Conservation (phyloP, 345 rosid species). For the Populus davidiana region DNA sequence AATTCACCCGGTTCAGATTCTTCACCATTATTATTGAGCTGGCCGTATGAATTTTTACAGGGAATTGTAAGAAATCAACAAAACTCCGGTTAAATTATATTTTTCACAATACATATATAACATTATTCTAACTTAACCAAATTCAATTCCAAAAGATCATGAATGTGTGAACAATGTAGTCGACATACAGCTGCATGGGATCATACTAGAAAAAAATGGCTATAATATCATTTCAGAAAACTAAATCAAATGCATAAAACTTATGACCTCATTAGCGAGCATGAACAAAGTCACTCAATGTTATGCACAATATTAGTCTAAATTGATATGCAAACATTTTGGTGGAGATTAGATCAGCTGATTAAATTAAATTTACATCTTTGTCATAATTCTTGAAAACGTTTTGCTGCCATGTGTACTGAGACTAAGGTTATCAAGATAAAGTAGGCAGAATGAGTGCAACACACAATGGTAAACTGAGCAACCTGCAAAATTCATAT, state of each 20-base stretch:
- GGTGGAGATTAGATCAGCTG: neutral
- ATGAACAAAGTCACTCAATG: neutral
- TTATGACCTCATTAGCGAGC: neutral
- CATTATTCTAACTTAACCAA: neutral
- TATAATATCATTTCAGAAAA: too few relatives aligned
- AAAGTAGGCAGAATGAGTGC: neutral
- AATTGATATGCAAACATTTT: neutral
- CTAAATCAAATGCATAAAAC: too few relatives aligned
- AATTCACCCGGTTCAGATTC: neutral
- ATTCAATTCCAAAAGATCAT: neutral
- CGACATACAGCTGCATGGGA: too few relatives aligned
- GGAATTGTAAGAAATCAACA: neutral
- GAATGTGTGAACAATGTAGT: neutral
- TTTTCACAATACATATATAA: neutral
- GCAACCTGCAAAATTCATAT: neutral
- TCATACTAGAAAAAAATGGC: too few relatives aligned
- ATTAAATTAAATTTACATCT: neutral
- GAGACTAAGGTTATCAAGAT: neutral
- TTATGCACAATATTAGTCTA: neutral
- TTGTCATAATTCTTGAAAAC: neutral
- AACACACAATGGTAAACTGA: neutral
- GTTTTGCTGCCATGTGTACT: neutral
- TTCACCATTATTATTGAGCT: neutral
- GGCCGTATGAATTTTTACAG: neutral
- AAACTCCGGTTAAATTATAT: neutral